Conservation (phyloP, 73 alveolate genomes). For the Paramecium octaurelia region DNA sequence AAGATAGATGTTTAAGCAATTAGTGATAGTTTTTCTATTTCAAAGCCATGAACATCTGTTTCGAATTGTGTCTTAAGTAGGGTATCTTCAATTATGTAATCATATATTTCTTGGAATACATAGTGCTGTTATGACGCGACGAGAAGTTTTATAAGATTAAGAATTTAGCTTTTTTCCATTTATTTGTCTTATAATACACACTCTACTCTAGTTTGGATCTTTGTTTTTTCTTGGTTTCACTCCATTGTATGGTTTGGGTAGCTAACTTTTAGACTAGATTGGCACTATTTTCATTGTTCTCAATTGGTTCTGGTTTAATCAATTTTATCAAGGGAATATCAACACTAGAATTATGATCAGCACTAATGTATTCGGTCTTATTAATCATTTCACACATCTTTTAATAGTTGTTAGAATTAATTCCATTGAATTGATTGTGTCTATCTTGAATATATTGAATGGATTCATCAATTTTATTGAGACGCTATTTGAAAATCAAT, state of each 20-base stretch:
- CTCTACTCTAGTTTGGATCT: not conserved
- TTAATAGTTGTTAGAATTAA: not conserved
- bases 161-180: not conserved
- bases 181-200: not conserved
- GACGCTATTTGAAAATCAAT: not conserved
- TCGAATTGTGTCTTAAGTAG: not conserved
- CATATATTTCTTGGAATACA: not conserved
- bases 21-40: not conserved
- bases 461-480: not conserved
- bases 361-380: not conserved
- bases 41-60: not conserved
- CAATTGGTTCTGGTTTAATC: not conserved
- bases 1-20: not conserved
- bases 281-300: not conserved
- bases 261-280: not conserved
- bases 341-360: not conserved
- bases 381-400: not conserved
- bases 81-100: not conserved
- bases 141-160: not conserved
- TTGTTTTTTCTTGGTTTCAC: not conserved
- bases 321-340: not conserved
- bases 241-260: not conserved
- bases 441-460: not conserved
- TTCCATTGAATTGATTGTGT: not conserved
- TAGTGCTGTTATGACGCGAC: not conserved